Conservation (phyloP, 345 rosid genomes). For the Hevea brasiliensis region DNA sequence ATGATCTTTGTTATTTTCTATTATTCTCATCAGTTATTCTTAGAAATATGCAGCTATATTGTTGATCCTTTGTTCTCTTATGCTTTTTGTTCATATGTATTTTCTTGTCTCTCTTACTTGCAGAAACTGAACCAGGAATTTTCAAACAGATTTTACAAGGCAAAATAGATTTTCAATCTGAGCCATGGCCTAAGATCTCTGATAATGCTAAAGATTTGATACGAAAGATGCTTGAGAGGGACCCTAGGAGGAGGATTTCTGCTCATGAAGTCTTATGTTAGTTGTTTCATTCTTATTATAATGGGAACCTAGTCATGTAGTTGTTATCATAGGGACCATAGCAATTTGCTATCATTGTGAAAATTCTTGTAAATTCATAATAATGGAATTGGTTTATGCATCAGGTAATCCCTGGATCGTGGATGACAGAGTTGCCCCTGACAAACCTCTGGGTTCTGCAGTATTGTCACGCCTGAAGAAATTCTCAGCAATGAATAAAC, state of each 20-base stretch:
- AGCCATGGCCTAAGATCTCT: constrained; percentile 94
- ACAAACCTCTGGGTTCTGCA: constrained; percentile 91
- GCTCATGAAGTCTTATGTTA: constrained; percentile 90
- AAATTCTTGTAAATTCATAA: constrained; percentile 1
- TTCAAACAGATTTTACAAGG: constrained; percentile 87
- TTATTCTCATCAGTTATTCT: not conserved
- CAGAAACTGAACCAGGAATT: constrained; percentile 97
- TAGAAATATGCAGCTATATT: not conserved
- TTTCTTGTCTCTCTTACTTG: constrained; percentile 16
- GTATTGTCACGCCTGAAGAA: constrained; percentile 89
- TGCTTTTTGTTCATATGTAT: not conserved
- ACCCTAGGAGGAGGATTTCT: constrained; percentile 73
- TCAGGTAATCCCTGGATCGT: constrained; percentile 97
- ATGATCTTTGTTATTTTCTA: not conserved
- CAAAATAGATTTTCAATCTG: constrained; percentile 78
- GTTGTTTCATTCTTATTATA: constrained; percentile 29
- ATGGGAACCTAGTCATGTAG: not conserved
- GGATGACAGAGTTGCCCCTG: constrained; percentile 87
- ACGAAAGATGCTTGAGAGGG: constrained; percentile 82
- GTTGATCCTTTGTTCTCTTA: not conserved
- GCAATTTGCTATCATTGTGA: not conserved
- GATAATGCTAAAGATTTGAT: constrained; percentile 89
- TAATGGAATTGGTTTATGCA: constrained; percentile 16
- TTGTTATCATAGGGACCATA: not conserved
- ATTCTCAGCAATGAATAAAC: constrained; percentile 93